These are phyloP conservation scores for Gaultheria prostrata DNA, from an alignment of 148 eudicot species.

Conservation along the genomic window DNA sequence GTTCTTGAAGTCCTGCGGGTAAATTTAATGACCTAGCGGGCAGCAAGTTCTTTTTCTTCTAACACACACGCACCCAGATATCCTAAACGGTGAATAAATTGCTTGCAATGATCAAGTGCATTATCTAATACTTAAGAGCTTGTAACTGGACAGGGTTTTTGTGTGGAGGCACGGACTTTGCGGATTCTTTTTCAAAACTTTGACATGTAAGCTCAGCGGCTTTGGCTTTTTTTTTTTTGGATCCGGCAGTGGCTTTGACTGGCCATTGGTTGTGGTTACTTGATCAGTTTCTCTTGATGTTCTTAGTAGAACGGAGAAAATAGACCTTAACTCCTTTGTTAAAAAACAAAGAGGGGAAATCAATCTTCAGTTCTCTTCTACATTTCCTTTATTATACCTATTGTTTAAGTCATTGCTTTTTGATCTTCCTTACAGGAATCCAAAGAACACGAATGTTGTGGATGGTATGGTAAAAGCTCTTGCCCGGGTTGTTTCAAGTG, in stretches of 20 bases:
- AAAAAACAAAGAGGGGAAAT: neutral
- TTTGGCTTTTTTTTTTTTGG: neutral
- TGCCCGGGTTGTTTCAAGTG: slow-evolving; percentile 87
- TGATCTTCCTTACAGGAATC: slow-evolving; percentile 57
- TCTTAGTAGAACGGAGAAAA: neutral
- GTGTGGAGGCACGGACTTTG: slow-evolving; percentile 95
- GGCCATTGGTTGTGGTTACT: neutral
- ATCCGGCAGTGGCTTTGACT: neutral
- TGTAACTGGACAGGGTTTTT: slow-evolving; percentile 79
- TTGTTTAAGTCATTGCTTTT: slow-evolving; percentile 14
- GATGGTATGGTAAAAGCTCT: slow-evolving; percentile 97
- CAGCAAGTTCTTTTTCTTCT: neutral
- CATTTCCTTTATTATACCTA: neutral
- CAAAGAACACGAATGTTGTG: slow-evolving; percentile 87
- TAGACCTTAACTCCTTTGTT: neutral
- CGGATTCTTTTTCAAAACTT: slow-evolving; percentile 90
- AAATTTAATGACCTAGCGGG: slow-evolving; percentile 19
- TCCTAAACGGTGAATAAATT: neutral
- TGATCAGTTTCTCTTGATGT: neutral
- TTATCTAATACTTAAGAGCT: slow-evolving; percentile 13
- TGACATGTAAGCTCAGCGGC: slow-evolving; percentile 69
- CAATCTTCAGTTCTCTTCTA: neutral
- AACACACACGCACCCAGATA: neutral
- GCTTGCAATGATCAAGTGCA: slow-evolving; percentile 5
- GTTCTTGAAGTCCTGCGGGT: slow-evolving; percentile 99